Base-by-base conservation (phyloP, 108 stramenopile genomes). In the Skeletonema grethae region DNA sequence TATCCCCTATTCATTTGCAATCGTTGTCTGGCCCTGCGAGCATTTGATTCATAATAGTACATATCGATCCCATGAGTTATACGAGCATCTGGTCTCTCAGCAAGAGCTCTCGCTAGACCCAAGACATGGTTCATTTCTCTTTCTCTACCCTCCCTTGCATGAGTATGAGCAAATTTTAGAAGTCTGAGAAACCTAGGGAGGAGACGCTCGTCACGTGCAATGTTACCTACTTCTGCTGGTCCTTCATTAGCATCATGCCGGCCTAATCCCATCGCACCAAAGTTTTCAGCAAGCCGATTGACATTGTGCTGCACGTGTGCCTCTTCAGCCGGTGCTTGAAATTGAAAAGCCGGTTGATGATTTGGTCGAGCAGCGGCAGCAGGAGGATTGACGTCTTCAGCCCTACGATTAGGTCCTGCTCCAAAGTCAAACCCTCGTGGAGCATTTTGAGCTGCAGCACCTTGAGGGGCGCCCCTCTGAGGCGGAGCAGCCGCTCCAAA, bases 371-470 rank as follows among this genome's bases (percentile, higher is more conserved):
- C 50, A 18, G 46, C 46, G 18, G 18, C 46, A 48, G 16, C 46
- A 18, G 46, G 46, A 18, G 18, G 46, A 5, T 48, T 5, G 46
- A 5, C 16, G 4, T 1, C 4, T 18, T 0, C n/a, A 48, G 16
- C 16, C 46, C 18, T n/a, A 48, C 5, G 18, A 7, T 22, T 22
- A 53, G 22, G 20, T 0, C 22, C 50, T 22, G 20, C 22, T 53
- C 50, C 50, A 53, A 53, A 53, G 50, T 2, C 50, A 53, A 53
- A 53, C 4, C 46, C 16, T n/a, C 9, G 50, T 53, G 50, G 50
- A 20, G 1, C 22, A 2, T 43, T 43, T n/a, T 15, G 15, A 43
- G 41, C 41, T 34, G 4, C 32, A 34, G 32, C 32, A 34, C 4
- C 32, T 34, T 34, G 15, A 43, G 13, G 15, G 10, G 15, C 41